phyloP scores from a whole-genome alignment of 2,329 filamentous ascomycete species.

The Beauveria scarabaeidicola region DNA sequence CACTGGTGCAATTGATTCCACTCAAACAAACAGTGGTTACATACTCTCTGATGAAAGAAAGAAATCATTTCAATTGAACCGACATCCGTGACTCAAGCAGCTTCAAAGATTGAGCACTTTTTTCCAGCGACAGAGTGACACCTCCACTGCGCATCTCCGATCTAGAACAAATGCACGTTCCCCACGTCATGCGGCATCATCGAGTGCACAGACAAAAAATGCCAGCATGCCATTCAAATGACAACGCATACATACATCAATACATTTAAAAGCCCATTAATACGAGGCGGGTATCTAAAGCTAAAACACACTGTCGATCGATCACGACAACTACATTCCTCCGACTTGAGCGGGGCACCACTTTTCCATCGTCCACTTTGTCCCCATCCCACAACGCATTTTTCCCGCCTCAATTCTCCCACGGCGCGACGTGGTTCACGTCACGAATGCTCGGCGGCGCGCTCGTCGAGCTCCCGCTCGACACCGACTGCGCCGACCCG shows the following conservation, averaged over 20 bases:
- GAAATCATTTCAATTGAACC: too few species aligned
- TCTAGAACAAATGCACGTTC: too few species aligned
- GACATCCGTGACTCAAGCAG: too few species aligned
- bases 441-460: constrained; percentile 21
- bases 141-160: too few species aligned
- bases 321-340: neutral
- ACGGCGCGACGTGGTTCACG: constrained; percentile 25
- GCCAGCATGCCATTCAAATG: neutral
- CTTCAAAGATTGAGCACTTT: too few species aligned
- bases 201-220: neutral
- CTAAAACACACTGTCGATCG: neutral
- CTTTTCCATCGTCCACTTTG: neutral
- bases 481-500: constrained; percentile 24
- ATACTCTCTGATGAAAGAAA: too few species aligned
- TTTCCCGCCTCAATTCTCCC: constrained; percentile 16
- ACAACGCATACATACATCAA: neutral
- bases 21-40: too few species aligned
- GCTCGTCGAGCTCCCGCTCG: constrained; percentile 26
- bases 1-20: too few species aligned
- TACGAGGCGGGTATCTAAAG: neutral
- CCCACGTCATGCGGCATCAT: neutral
- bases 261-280: neutral
- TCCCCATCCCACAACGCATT: neutral
- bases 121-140: too few species aligned
- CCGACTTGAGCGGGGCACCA: neutral